A percentile compares a stretch with the other conserved stretches of the same genome.
phyloP scores from a whole-genome alignment of 345 rosid species.

The Diplotaxis tenuifolia region DNA sequence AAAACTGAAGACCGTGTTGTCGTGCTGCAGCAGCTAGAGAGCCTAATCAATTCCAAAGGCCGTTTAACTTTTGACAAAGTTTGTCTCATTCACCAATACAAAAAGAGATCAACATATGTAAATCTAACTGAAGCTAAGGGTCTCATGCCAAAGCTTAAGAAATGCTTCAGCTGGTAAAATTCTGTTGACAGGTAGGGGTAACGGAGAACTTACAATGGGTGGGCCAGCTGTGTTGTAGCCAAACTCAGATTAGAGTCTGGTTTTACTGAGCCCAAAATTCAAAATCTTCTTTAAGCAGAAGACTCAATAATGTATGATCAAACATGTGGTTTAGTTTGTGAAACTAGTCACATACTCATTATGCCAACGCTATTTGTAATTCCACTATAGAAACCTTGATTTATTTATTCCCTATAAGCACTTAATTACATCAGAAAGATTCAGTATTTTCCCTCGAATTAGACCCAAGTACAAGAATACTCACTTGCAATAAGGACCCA shows the following conservation, averaged over 20 bases:
- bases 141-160: neutral
- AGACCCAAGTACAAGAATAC: neutral
- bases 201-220: neutral
- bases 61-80: neutral
- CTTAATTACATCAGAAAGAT: neutral
- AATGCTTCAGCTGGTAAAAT: neutral
- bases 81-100: neutral
- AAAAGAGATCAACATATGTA: neutral
- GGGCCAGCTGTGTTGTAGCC: neutral
- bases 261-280: neutral
- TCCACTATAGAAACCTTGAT: neutral
- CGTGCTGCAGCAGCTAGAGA: slow-evolving; percentile 80
- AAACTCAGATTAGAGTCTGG: neutral
- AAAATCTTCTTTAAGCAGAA: neutral
- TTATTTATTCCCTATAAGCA: neutral
- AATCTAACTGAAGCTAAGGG: neutral
- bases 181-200: neutral
- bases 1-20: slow-evolving; percentile 34
- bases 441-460: neutral
- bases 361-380: neutral
- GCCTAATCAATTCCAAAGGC: neutral
- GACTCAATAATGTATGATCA: neutral
- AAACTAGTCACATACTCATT: neutral
- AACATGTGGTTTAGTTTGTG: neutral
- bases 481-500: too few species aligned